Base-by-base conservation (phyloP, 108 stramenopile species). In the Skeletonema tropicum region DNA sequence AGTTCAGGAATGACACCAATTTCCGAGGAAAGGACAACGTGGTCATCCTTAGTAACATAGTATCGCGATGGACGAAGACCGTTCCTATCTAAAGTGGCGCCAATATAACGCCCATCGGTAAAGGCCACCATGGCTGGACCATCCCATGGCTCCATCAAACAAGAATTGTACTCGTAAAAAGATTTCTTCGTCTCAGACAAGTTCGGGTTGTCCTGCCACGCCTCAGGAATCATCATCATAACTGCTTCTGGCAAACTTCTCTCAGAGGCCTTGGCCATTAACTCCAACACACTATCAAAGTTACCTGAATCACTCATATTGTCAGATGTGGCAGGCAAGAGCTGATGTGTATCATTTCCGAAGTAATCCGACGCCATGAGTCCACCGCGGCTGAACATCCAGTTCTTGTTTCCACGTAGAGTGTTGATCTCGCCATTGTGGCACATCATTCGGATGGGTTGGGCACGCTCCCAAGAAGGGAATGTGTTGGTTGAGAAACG, bases 61-160 rank as follows among this genome's bases (percentile, higher is more conserved):
- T 97, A 99, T 25, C 98, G 89, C 17, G 93, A 94, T 0, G 97
- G 97, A 48, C 97, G 95, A 45, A 98, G 89, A 59, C 97, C 97
- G 79, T 98, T 98, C 49, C 97, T 88, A 84, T 98, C 97, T 68
- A 98, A 68, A 13, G 96, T 96, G 26, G 97, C 97, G 73, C 96
- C 97, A 76, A 96, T 93, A 82, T 94, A 96, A 30, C 93, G 80
- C 30, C 94, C 94, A 82, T 99, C 97, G 10, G 98, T 98, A 72
- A 99, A 99, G 68, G 97, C 97, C 68, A 99, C 97, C 96, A 98
- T 97, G 70, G 98, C 98, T 31, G 98, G 98, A 59, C 98, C 98
- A 82, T 99, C 98, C 98, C 98, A 99, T 25, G 98, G 98, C 88
- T 99, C 98, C 98, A 97, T 98, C 67, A 98, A 82, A 75, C 93